Conservation (phyloP, 1,284 basidiomycete species). For the Amylostereum areolatum region DNA sequence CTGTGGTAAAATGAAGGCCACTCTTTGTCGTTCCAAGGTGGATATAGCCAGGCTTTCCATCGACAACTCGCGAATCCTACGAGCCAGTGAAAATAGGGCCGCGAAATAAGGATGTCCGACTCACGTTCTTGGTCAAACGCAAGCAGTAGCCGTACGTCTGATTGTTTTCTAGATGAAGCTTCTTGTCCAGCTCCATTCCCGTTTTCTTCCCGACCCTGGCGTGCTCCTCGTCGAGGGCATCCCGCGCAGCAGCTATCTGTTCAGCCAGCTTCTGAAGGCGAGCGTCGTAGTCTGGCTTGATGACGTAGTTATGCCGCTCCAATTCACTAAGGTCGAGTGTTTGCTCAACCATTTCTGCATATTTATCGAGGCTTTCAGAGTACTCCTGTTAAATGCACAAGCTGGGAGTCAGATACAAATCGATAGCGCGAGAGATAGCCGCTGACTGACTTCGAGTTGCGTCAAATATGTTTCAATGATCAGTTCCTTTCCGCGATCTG, state of each 20-base stretch:
- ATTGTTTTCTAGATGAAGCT: conserved; percentile 94
- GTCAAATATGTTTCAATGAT: conserved; percentile 65
- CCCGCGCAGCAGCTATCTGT: conserved; percentile 60
- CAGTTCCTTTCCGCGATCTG: conserved; percentile 44
- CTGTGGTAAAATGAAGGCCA: conserved; percentile 92
- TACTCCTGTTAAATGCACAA: conserved; percentile 45
- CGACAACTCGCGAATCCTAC: conserved; percentile 79
- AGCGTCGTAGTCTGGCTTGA: conserved; percentile 89
- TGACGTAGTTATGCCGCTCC: conserved; percentile 81
- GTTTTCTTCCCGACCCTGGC: conserved; percentile 67
- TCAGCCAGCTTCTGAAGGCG: conserved; percentile 67
- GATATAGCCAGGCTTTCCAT: conserved; percentile 68
- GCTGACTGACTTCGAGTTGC: conserved; percentile 47
- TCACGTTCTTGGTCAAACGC: conserved; percentile 84
- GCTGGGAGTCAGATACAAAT: background rate
- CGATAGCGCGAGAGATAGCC: background rate
- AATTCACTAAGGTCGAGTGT: conserved; percentile 91
- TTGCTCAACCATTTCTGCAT: conserved; percentile 91
- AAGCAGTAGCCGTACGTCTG: conserved; percentile 91
- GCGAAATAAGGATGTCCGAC: conserved; percentile 20
- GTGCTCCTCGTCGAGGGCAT: conserved; percentile 86
- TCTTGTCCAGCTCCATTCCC: conserved; percentile 88
- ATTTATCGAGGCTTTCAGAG: conserved; percentile 63
- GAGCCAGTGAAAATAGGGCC: background rate
- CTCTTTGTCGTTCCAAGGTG: conserved; percentile 86